phyloP scores from a whole-genome alignment of 139 green algal species.

The Nannochloris sp. region DNA sequence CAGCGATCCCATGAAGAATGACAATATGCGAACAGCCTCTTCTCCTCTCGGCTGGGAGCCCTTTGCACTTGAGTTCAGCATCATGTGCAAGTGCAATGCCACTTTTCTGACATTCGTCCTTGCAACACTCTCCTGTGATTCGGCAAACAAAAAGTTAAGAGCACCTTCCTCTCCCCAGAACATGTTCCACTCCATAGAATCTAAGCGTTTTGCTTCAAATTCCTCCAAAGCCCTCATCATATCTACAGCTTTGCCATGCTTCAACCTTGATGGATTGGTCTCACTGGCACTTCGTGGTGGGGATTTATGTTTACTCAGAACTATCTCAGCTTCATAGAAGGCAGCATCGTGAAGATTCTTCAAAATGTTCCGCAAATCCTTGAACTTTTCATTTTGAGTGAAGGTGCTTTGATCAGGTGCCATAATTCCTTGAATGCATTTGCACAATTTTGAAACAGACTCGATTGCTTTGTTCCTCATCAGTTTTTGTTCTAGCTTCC shows the following conservation, averaged over 20 bases:
- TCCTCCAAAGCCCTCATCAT: constrained; percentile 5
- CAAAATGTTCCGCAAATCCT: constrained; percentile 7
- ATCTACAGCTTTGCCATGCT: constrained; percentile 11
- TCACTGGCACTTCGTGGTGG: neutral
- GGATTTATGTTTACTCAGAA: constrained; percentile 12
- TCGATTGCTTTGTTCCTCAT: constrained; percentile 11
- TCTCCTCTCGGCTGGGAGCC: constrained; percentile 45
- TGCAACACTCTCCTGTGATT: constrained; percentile 4
- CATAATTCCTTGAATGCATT: constrained; percentile 19
- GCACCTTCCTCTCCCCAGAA: constrained; percentile 24
- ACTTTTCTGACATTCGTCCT: constrained; percentile 19
- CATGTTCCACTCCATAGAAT: constrained; percentile 10
- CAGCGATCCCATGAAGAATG: constrained; percentile 61
- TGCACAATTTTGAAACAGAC: constrained; percentile 20
- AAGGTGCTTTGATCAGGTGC: too few species aligned
- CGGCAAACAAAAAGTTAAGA: constrained; percentile 14
- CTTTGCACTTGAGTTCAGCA: constrained; percentile 38
- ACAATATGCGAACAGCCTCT: constrained; percentile 61
- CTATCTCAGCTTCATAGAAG: constrained; percentile 6
- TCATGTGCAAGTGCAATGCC: constrained; percentile 34
- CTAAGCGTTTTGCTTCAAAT: neutral
- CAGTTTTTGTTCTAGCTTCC: constrained; percentile 19
- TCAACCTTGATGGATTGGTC: constrained; percentile 2
- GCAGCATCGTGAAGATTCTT: neutral
- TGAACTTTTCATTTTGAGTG: neutral